Evolutionary conservation across 2,329 filamentous ascomycete genomes (phyloP).

Genomic region (Lojkania enalia): DNA sequence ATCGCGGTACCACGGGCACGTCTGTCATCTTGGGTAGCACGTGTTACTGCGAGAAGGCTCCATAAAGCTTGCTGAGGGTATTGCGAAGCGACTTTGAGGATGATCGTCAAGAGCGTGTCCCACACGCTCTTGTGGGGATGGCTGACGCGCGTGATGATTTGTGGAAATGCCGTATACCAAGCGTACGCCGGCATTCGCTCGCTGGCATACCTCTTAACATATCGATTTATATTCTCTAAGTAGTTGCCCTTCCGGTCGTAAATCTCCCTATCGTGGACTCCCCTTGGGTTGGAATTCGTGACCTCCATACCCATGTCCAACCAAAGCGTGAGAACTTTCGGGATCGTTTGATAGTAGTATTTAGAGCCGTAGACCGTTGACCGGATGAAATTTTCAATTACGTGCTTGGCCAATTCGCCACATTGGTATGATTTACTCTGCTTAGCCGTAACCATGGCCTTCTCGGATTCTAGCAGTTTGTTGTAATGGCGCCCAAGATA

Average conservation of each 20-base stretch:
- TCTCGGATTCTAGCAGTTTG: conserved; percentile 89
- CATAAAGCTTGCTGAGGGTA: conserved; percentile 91
- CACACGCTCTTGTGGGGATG: conserved; percentile 81
- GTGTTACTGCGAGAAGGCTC: conserved; percentile 85
- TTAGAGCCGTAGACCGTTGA: conserved; percentile 89
- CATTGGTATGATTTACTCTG: conserved; percentile 63
- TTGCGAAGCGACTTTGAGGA: conserved; percentile 80
- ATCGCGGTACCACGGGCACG: conserved; percentile 55
- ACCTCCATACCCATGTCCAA: conserved; percentile 82
- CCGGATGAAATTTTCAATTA: conserved; percentile 91
- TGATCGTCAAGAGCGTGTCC: conserved; percentile 74
- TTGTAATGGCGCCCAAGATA: conserved; percentile 97
- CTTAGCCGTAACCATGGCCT: conserved; percentile 72
- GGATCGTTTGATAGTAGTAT: conserved; percentile 92
- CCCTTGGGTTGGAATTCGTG: conserved; percentile 25
- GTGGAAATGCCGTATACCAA: conserved; percentile 82
- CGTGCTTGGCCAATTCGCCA: conserved; percentile 82
- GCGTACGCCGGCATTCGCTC: conserved; percentile 71
- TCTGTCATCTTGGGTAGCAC: conserved; percentile 74
- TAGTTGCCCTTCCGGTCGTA: conserved; percentile 32
- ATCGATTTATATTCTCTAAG: conserved; percentile 56
- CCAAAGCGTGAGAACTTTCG: conserved; percentile 91
- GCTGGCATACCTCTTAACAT: conserved; percentile 76
- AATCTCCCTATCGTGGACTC: conserved; percentile 34
- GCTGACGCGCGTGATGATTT: conserved; percentile 93